Conservation (phyloP, 177 flowering plant genomes). For the Telopea speciosissima region DNA sequence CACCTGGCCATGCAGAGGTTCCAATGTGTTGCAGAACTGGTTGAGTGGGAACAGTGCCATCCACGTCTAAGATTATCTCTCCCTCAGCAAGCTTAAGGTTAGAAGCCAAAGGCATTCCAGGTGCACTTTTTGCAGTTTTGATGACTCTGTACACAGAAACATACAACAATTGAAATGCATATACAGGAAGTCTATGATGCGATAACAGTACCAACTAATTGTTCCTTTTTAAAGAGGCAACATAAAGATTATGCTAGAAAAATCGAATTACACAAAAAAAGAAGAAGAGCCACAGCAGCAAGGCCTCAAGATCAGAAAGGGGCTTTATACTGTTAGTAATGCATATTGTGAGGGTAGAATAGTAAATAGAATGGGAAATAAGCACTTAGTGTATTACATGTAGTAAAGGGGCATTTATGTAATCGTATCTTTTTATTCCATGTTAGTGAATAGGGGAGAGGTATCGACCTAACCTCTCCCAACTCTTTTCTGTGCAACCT, state of each 20-base stretch:
- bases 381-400: too few relatives aligned
- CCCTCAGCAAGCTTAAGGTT: constrained; percentile 57
- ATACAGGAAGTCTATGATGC: background rate
- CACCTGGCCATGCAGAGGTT: constrained; percentile 91
- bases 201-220: background rate
- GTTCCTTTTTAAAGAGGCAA: background rate
- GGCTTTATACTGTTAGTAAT: too few relatives aligned
- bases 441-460: too few relatives aligned
- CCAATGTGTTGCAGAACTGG: constrained; percentile 90
- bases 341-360: too few relatives aligned
- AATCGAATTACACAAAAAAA: too few relatives aligned
- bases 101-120: constrained; percentile 33
- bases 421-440: too few relatives aligned
- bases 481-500: too few relatives aligned
- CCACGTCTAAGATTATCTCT: constrained; percentile 68
- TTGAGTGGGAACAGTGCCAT: constrained; percentile 77
- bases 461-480: too few relatives aligned
- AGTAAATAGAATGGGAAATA: too few relatives aligned
- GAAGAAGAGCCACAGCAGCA: background rate
- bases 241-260: background rate
- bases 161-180: background rate
- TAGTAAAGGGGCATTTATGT: too few relatives aligned
- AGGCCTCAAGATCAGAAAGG: background rate
- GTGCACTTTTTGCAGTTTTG: constrained; percentile 40
- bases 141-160: constrained; percentile 42